Percentiles rank a stretch among this genome's conserved stretches.
Evolutionary conservation across 1,284 basidiomycete species (phyloP).

Genomic region (Naganishia cerealis): DNA sequence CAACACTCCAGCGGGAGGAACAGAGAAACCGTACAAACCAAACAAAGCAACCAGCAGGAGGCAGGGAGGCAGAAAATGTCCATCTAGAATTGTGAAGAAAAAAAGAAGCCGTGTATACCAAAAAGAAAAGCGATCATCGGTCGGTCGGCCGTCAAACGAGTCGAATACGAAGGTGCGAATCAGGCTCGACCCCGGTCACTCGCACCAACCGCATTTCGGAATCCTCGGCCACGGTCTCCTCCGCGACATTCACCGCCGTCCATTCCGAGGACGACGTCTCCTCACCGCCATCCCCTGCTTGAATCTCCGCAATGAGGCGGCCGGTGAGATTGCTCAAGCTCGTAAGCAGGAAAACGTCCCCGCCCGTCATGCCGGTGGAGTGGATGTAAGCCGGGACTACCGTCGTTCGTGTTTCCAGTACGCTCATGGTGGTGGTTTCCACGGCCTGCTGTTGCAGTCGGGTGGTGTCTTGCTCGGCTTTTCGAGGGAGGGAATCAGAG

Average conservation of each 20-base stretch:
- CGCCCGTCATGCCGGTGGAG: background rate
- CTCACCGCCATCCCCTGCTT: background rate
- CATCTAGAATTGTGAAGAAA: background rate
- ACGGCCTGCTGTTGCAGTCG: background rate
- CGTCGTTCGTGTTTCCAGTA: conserved; percentile 6
- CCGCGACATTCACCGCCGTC: background rate
- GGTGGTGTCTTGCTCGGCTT: background rate
- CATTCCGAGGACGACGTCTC: conserved; percentile 1
- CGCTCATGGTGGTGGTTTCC: conserved; percentile 17
- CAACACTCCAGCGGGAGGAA: background rate
- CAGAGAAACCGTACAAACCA: background rate
- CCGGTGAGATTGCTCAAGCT: background rate
- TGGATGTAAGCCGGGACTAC: conserved; percentile 5
- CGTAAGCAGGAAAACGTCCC: conserved; percentile 8
- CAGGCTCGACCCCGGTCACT: background rate
- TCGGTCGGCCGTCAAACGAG: background rate
- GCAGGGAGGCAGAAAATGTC: background rate
- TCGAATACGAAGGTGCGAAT: conserved; percentile 12
- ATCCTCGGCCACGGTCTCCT: background rate
- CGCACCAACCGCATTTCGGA: conserved; percentile 12
- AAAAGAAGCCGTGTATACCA: background rate
- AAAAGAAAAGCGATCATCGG: conserved; percentile 4
- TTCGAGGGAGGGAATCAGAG: background rate
- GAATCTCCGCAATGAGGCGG: conserved; percentile 1
- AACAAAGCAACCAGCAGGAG: conserved; percentile 11